These are phyloP conservation scores for Paraphoma chrysanthemicola DNA, from an alignment of 2,329 filamentous ascomycete species.

Conservation along the genomic window DNA sequence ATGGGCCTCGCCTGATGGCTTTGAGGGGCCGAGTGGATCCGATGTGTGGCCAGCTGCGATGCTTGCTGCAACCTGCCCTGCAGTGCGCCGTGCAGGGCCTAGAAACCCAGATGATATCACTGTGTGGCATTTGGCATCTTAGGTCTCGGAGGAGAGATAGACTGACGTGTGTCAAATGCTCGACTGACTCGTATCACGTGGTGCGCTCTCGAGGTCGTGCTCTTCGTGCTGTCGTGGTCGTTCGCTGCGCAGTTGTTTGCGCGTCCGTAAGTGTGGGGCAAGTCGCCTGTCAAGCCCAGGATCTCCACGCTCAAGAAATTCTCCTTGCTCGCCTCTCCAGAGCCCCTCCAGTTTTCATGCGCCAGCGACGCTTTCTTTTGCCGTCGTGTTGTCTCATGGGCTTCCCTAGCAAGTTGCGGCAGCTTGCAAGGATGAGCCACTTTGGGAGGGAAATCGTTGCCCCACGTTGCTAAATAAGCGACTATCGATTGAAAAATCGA, in stretches of 20 bases:
- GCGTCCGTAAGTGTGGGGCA: background rate
- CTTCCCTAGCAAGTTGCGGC: background rate
- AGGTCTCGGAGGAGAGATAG: background rate
- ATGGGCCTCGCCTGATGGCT: background rate
- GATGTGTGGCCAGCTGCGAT: conserved; percentile 5
- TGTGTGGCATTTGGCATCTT: background rate
- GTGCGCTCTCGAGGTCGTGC: background rate
- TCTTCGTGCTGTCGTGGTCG: background rate
- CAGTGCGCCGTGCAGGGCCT: conserved; percentile 1
- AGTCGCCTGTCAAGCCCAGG: background rate
- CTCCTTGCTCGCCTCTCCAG: background rate
- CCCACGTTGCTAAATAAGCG: conserved; percentile 32
- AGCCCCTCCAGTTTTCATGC: conserved; percentile 9
- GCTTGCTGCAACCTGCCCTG: background rate
- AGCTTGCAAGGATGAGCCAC: conserved; percentile 4
- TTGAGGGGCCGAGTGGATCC: conserved; percentile 3
- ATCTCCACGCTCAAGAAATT: background rate
- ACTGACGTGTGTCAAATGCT: background rate
- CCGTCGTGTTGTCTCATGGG: background rate
- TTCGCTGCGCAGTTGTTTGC: background rate
- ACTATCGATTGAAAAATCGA: conserved; percentile 17
- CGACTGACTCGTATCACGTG: background rate
- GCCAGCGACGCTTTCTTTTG: conserved; percentile 1
- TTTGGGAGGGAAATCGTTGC: background rate
- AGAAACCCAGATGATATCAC: conserved; percentile 1